Evolutionary conservation across 140 eudicot genomes (phyloP).

Genomic region (Erigeron philadelphicus): DNA sequence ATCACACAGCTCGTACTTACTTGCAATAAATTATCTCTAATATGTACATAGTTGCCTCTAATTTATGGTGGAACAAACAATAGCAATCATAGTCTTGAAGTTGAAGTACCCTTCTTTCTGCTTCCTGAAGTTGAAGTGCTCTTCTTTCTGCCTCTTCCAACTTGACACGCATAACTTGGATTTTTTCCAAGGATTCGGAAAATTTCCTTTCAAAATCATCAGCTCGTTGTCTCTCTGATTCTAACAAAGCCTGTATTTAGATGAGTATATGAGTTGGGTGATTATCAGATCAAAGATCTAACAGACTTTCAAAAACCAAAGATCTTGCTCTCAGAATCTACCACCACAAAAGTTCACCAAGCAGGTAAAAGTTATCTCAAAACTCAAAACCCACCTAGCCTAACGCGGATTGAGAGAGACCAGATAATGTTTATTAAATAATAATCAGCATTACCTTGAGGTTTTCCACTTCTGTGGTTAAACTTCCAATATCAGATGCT

Average conservation of each 20-base stretch:
- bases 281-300: not conserved
- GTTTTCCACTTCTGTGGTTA: slow-evolving; percentile 45
- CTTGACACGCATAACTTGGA: slow-evolving; percentile 61
- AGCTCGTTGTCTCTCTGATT: slow-evolving; percentile 69
- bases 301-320: not conserved
- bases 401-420: not conserved
- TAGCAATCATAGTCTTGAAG: slow-evolving; percentile 51
- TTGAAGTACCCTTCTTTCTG: slow-evolving; percentile 52
- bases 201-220: slow-evolving; percentile 66
- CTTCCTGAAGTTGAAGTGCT: slow-evolving; percentile 35
- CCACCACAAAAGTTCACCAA: not conserved
- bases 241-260: slow-evolving; percentile 47
- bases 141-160: slow-evolving; percentile 76
- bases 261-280: not conserved
- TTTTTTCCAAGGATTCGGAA: slow-evolving; percentile 49
- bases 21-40: slow-evolving; percentile 32
- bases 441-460: slow-evolving; percentile 31
- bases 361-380: not conserved
- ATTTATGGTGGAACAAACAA: slow-evolving; percentile 20
- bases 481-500: slow-evolving; percentile 57
- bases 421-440: not conserved
- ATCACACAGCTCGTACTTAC: slow-evolving; percentile 22
- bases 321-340: not conserved
- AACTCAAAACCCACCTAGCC: not conserved
- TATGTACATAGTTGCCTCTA: slow-evolving; percentile 33